Base-by-base conservation (phyloP, 129 eudicot genomes). In the Escallonia rubra region DNA sequence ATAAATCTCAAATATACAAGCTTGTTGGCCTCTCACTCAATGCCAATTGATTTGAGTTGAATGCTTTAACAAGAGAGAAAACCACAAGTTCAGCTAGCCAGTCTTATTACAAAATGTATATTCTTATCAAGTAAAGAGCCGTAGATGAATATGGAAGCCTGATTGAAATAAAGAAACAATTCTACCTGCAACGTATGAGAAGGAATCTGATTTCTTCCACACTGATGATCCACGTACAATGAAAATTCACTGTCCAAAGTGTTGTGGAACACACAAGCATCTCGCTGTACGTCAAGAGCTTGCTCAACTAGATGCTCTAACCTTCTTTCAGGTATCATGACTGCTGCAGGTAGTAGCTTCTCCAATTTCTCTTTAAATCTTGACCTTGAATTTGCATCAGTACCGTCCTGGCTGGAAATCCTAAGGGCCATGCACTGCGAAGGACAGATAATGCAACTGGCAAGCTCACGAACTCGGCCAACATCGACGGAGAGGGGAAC, bases 221-320 rank as follows among this genome's bases (percentile, higher is more conserved):
- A 77, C 41, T 77, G 72, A 66, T 77, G 81, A 38, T 77, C 77
- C 3, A 69, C 6, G 57, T 70, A 71, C 59, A 77, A 62, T 8
- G 81, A 77, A 52, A 77, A 41, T 14, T 71, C 73, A 72, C 73
- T 46, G 41, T 77, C 75, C 45, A 72, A 68, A 16, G 77, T 65
- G 60, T 77, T 77, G 69, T 77, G 81, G 59, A 64, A 77, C 53
- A 71, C 66, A 54, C 81, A 77, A 44, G 71, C 48, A 48, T 50
- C 63, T 51, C 77, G 70, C 63, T 77, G 81, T 51, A 77, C 61
- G 40, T 65, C 67, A 57, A 77, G 73, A 49, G 81, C 81, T 62
- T 70, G 81, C 52, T 77, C 77, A 46, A 77, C 81, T 48, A 77
- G 61, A 77, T 58, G 72, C 43, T 77, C 81, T 42, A 77, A 55